Conservation (phyloP, 805 yeast species). For the Yarrowia sp. region DNA sequence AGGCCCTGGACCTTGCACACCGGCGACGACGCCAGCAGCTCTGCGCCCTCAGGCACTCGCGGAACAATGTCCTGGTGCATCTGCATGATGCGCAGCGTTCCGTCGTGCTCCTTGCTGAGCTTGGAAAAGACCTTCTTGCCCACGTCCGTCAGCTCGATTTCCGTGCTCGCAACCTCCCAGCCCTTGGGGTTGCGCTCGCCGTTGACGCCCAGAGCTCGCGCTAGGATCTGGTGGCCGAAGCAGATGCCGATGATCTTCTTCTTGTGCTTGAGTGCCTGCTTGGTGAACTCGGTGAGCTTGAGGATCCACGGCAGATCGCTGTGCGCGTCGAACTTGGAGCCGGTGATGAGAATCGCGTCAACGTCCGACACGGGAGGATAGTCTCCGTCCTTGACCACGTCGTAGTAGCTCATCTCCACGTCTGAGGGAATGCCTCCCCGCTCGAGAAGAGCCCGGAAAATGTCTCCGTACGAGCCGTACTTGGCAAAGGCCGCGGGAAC, state of each 20-base stretch:
- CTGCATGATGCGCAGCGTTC: conserved; percentile 47
- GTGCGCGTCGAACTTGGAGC: conserved; percentile 41
- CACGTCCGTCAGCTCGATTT: conserved; percentile 48
- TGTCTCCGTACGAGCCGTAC: conserved; percentile 40
- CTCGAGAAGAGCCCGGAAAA: conserved; percentile 36
- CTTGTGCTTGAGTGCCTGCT: conserved; percentile 28
- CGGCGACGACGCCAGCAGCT: conserved; percentile 53
- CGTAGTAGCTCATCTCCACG: conserved; percentile 31
- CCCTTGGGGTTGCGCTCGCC: conserved; percentile 61
- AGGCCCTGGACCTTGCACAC: conserved; percentile 68
- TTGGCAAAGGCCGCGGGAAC: conserved; percentile 32
- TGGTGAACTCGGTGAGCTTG: conserved; percentile 37
- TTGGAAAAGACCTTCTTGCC: conserved; percentile 41
- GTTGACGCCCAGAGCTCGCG: conserved; percentile 59
- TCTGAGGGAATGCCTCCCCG: conserved; percentile 34
- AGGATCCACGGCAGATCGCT: conserved; percentile 41
- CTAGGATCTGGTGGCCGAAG: conserved; percentile 83
- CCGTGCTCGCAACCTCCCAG: conserved; percentile 68
- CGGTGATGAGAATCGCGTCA: conserved; percentile 42
- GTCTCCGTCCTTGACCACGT: conserved; percentile 36
- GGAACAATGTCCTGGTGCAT: conserved; percentile 59
- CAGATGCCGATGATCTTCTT: conserved; percentile 53
- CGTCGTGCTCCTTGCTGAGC: conserved; percentile 32
- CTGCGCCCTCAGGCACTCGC: conserved; percentile 43
- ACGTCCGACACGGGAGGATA: conserved; percentile 35